Base-by-base conservation (phyloP, 345 rosid genomes). In the Melaleuca alternifolia region DNA sequence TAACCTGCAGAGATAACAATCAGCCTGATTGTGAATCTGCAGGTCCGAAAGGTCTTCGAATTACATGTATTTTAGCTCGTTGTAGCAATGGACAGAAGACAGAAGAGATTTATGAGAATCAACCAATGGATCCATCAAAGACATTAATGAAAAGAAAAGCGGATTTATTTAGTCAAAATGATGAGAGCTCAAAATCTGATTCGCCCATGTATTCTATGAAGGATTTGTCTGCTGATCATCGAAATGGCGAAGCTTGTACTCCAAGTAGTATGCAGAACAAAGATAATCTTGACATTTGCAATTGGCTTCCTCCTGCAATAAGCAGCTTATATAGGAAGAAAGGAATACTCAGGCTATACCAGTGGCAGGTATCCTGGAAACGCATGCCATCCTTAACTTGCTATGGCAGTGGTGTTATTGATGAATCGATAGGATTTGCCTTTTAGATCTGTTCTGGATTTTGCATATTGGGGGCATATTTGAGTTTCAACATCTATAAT, bases 231-330 rank as follows among this genome's bases (percentile, higher is more conserved):
- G 89, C 87, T 83, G 90, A 87, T 87, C 53, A 84, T 88, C 91
- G 87, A 89, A 89, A 86, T 79, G 82, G 86, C 91, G 98, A 91
- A 91, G 91, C 93, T 56, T 84, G 87, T 77, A 96, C 98, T 89
- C 98, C 97, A 89, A 95, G 96, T 90, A 89, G 76, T 87, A 89
- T 89, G 90, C 88, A 87, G 44, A 87, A 52, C 79, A 92, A 91
- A 88, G 97, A 92, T 84, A 87, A 83, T 84, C 88, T 94, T 83
- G 92, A 90, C 83, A 91, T 96, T 53, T 90, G 89, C 91, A 90
- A 89, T 83, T 97, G 98, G 99, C 99, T 97, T 92, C 98, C 98
- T 87, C 84, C 89, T 84, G 96, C 94, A 87, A 91, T 96, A 88
- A 95, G 98, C 92, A 89, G 86, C 88, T 89, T 91, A 85, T 97